Percentiles rank a stretch among this genome's conserved stretches.
Evolutionary conservation across 108 stramenopile species (phyloP).

Genomic region (Pseudonitzschia delicatissima): DNA sequence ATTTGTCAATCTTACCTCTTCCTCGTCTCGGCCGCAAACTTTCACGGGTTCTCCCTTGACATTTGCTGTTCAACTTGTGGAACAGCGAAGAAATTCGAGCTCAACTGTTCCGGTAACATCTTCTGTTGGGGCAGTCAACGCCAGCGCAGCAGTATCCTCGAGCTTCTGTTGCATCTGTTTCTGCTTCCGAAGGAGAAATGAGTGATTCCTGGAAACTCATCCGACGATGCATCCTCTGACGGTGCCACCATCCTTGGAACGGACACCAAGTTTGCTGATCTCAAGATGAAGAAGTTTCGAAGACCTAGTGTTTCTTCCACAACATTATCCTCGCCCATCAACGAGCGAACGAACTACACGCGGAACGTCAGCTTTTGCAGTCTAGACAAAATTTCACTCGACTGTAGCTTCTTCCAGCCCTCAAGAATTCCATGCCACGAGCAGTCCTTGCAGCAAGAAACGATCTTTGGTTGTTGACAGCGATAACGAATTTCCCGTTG

Average conservation of each 20-base stretch:
- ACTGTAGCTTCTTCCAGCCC: not conserved
- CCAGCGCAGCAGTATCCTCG: not conserved
- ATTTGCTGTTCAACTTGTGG: not conserved
- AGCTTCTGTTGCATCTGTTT: slow-evolving; percentile 19
- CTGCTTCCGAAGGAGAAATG: slow-evolving; percentile 23
- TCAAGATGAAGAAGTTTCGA: not conserved
- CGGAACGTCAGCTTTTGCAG: slow-evolving; percentile 18
- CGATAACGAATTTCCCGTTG: not conserved
- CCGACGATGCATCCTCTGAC: slow-evolving; percentile 1
- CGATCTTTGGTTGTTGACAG: not conserved
- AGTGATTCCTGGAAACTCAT: slow-evolving; percentile 3
- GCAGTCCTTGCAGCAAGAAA: not conserved
- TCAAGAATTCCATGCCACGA: not conserved
- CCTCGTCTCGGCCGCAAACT: not conserved
- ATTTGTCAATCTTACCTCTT: not conserved
- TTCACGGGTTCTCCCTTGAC: slow-evolving; percentile 4
- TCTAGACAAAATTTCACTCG: not conserved
- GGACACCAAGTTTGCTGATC: not conserved
- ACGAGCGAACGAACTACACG: not conserved
- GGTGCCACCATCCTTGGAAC: not conserved
- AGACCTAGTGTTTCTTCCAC: not conserved
- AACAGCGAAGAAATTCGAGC: not conserved
- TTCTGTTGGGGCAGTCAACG: no score
- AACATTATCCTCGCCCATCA: not conserved
- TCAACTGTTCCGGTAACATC: not conserved